Evolutionary conservation across 2,329 filamentous ascomycete genomes (phyloP).

Genomic region (Xylaria sp.): DNA sequence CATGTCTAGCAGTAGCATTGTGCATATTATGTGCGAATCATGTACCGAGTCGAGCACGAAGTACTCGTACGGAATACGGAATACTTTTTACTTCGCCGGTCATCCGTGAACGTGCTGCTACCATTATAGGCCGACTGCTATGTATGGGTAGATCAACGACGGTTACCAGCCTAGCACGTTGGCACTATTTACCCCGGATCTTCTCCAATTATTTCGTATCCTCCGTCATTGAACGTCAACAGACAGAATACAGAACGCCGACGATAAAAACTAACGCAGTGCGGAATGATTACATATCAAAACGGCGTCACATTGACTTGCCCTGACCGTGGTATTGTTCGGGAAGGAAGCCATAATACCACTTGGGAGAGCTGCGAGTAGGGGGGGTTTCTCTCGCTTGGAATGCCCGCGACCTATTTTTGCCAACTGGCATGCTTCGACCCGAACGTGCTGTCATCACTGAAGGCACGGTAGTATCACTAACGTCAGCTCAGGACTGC

Average conservation of each 20-base stretch:
- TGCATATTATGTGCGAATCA: too few species aligned
- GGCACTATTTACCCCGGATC: neutral
- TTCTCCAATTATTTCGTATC: neutral
- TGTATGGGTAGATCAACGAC: neutral
- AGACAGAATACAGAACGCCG: neutral
- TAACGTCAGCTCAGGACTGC: slow-evolving; percentile 13
- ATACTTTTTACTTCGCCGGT: too few species aligned
- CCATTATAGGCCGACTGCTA: neutral
- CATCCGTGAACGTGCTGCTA: too few species aligned
- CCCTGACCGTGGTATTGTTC: neutral
- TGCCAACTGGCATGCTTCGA: slow-evolving; percentile 8
- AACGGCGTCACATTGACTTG: neutral
- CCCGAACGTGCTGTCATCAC: neutral
- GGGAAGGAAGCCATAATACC: neutral
- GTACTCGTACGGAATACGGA: too few species aligned
- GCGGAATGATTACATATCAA: neutral
- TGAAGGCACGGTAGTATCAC: neutral
- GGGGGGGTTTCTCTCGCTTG: neutral
- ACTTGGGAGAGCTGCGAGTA: neutral
- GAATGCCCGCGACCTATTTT: slow-evolving; percentile 5
- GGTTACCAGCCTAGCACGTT: neutral
- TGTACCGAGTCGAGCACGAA: too few species aligned
- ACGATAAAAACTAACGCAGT: neutral
- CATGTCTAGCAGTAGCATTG: too few species aligned
- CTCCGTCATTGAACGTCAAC: too few species aligned